Conservation (phyloP, 176 grass and related monocot genomes). For the Bothriochloa decipiens region DNA sequence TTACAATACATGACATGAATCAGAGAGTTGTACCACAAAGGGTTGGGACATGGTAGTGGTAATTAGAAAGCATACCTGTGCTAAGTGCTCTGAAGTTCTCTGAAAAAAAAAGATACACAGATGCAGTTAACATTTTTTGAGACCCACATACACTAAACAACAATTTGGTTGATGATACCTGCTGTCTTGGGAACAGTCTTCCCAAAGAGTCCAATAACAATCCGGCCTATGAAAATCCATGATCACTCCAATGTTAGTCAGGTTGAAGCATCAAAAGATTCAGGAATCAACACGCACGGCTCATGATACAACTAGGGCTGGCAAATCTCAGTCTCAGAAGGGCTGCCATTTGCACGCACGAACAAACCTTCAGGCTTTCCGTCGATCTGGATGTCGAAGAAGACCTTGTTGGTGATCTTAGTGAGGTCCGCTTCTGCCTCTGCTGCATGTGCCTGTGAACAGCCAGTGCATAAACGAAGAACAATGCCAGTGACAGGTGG, state of each 20-base stretch:
- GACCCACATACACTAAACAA: background rate
- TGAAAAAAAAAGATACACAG: background rate
- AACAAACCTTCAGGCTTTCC: constrained; percentile 77
- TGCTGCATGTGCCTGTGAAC: constrained; percentile 54
- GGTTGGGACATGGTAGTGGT: background rate
- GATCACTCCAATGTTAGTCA: background rate
- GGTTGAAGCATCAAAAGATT: background rate
- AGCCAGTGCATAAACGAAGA: background rate
- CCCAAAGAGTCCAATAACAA: constrained; percentile 28
- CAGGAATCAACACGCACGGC: background rate
- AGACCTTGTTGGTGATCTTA: constrained; percentile 84
- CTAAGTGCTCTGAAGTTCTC: constrained; percentile 30
- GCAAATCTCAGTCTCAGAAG: background rate
- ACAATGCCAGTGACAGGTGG: background rate
- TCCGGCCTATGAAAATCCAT: background rate
- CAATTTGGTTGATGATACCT: background rate
- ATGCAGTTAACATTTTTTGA: background rate
- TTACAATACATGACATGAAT: background rate
- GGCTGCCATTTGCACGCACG: background rate
- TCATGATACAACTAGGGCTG: background rate
- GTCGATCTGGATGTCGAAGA: constrained; percentile 76
- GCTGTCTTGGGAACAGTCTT: constrained; percentile 26
- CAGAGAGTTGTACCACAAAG: background rate
- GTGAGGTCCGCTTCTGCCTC: constrained; percentile 51
- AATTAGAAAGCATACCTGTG: constrained; percentile 12